Evolutionary conservation across 345 rosid genomes (phyloP), one percentile per base, ranked within the genome.

Genomic region (Moricandia arvensis): DNA sequence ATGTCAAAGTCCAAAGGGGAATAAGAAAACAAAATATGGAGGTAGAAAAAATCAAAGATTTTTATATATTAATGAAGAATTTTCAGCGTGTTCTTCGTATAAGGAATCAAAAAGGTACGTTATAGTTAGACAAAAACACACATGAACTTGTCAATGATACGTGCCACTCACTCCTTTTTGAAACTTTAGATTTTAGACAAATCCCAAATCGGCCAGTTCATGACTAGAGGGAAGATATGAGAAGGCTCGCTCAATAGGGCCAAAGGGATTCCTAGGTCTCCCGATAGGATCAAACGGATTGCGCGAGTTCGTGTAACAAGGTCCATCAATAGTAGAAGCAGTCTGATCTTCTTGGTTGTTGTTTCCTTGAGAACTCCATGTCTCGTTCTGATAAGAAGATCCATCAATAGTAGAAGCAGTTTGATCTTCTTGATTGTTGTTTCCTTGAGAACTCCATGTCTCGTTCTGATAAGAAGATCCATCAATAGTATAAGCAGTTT

Each of bases 291-390:
- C 45, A 24, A 61, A 83, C 31, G 86, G 75, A 49, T 79, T 80
- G 58, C 88, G 74, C 5, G 89, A 84, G 63, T 82, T 82, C 33
- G 74, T 69, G 80, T 86, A 84, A 68, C 73, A 86, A 66, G 82
- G 80, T 11, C 81, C 82, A 63, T 87, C 86, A 80, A 84, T 84
- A 37, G 60, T 60, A 75, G 83, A 82, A 7, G 84, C 82, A 12
- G 15, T 41, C 4, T 41, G 47, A 17, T 17, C 24, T 51, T 9
- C 5, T 16, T 16, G 24, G 68, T 80, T 29, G 2, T 29, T 29
- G 31, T 29, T 4, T 1, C 31, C 31, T 29, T 29, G 24, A 21
- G 24, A 21, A 21, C 24, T 21, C 24, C 58, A 53, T 8, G 27
- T 18, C 58, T 53, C 12, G 27, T 8, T 18, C 69, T 30, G 30